Evolutionary conservation across 768 basidiomycete genomes (phyloP), one percentile per base, ranked within the genome.

Genomic region (Leccinum variicolor): DNA sequence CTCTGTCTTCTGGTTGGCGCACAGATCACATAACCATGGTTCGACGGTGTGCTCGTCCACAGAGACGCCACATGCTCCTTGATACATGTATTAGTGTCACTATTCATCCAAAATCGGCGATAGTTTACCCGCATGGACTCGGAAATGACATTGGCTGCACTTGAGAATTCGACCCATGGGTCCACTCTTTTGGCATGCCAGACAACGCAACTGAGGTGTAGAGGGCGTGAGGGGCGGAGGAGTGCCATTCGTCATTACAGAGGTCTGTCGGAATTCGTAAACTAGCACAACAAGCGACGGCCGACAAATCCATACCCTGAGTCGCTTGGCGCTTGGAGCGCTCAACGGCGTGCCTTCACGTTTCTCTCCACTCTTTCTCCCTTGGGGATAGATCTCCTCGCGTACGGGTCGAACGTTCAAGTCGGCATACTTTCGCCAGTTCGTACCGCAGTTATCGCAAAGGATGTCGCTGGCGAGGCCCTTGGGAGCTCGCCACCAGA

Each of bases 381-480:
- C 73, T 2, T 76, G 67, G 0, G 81, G 75, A 1, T 81, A 65
- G 1, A 81, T 76, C 48, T 90, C 89, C 56, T 92, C 90, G 28
- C 89, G 81, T 19, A 85, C 57, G 9, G 86, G 85, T 43, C 89
- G 79, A 25, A 89, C 85, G 63, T 87, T 91, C 50, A 94, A 77
- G 63, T 95, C 93, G 0, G 92, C 94, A 69, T 97, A 97, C 73
- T 95, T 97, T 64, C 94, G 80, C 89, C 92, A 97, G 62, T 89
- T 89, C 47, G 84, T 82, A 13, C 94, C 94, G 66, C 94, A 97
- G 28, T 72, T 79, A 48, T 95, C 91, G 68, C 94, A 97, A 53
- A 96, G 83, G 39, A 93, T 81, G 57, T 79, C 81, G 2, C 88
- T 88, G 0, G 79, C 72, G n/a, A 95, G 80, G 21, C 89, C 90